Base-by-base conservation (phyloP, 23 red algal genomes). In the Chondrus crispus region DNA sequence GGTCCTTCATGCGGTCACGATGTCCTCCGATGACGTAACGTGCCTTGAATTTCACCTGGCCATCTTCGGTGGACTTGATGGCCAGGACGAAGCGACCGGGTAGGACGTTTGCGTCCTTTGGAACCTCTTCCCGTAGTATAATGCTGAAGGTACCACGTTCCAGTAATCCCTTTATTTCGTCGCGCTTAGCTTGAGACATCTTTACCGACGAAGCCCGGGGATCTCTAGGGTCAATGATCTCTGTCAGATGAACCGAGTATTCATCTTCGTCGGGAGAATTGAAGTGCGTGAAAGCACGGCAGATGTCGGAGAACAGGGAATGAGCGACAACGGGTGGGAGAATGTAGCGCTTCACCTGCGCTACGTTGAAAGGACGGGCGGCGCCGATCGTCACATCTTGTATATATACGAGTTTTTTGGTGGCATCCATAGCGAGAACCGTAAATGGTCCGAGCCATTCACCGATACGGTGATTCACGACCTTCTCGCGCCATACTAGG, bases 341-440 rank as follows among this genome's bases (percentile, higher is more conserved):
- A 47, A 9, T 38, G 43, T 81, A 81, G 9, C 43, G 40, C 24
- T 81, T 81, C 4, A 81, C 76, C 54, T 81, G 76, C 3, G 76
- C 76, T 22, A 53, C 37, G 6, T 53, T 47, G 44, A 81, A 81
- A 16, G 76, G 76, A 19, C 47, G 40, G 6, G 76, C 45, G 4
- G 46, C 6, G 6, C 42, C 42, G 28, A 81, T 81, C 40, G 4
- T 4, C 3, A 54, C 76, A 11, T 81, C 42, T 32, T 81, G 76
- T 10, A 81, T 47, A 22, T 81, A 81, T 4, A 81, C 76, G 41
- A 81, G 76, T 38, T 81, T 81, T 47, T 81, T 81, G n/a, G 45
- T 5, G 24, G 40, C 76, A 52, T 81, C 76, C 14, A 81, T 4
- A 4, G 76, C 76, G 54, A 46, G 19, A 38, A 81, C 24, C 3